Base-by-base conservation (phyloP, 2,329 filamentous ascomycete species). In the Aspergillus luchuensis region DNA sequence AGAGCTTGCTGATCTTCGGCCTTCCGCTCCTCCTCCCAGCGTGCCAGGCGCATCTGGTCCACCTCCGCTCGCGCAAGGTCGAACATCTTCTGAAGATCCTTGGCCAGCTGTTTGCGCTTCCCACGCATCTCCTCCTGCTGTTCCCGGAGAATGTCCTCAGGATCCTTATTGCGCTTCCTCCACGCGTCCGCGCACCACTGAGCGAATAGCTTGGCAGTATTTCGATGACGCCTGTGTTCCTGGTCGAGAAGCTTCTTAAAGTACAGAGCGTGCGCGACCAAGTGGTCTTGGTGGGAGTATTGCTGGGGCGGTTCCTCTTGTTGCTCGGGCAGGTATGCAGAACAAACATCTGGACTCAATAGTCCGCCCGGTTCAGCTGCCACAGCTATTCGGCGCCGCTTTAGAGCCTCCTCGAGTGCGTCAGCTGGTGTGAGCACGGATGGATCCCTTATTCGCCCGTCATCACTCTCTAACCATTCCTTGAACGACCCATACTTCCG, bases 201-300 rank as follows among this genome's bases (percentile, higher is more conserved):
- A 1, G 94, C 94, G 56, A 96, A 76, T 56, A 87, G 86, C 74
- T 92, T 96, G 1, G 94, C 94, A 2, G 84, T 82, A n/a, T 85
- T 82, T 38, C 87, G 87, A 75, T 98, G 94, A 11, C 88, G 84
- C 64, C 86, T 86, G 67, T 92, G 90, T 74, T 99, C 95, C 59
- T 87, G 85, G 2, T 89, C 78, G 79, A 98, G 86, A 38, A 98
- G 82, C 69, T 88, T 90, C 51, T 91, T 87, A 68, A 98, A 94
- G 67, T 93, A 89, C 11, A 89, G 72, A 60, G 90, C 89, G 63
- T 96, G 93, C 50, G 89, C 88, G 49, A 90, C 82, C 56, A 98
- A 83, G 72, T 98, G 91, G 71, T 98, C 93, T 71, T 87, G 85
- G 67, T 96, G 92, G n/a, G 90, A 88, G 81, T 91, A 98, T 70